Base-by-base conservation (phyloP, 2,329 filamentous ascomycete genomes). In the Ploettnerulaceae sp. region DNA sequence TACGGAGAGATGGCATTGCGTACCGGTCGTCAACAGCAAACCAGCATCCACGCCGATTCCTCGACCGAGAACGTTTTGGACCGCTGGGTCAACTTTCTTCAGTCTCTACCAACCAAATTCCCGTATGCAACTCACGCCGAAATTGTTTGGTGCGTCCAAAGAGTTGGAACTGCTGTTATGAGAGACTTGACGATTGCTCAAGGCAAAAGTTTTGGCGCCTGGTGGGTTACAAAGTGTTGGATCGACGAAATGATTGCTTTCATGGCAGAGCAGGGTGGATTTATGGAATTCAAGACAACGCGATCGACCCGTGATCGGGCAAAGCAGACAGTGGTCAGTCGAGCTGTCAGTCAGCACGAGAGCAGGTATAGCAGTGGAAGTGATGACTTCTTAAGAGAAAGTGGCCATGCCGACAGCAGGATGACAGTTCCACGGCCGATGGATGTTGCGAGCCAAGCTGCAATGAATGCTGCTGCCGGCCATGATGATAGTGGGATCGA, bases 181-280 rank as follows among this genome's bases (percentile, higher is more conserved):
- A 77, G 88, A 45, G 89, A 94, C 58, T 77, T 94, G 47, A 93
- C 87, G 0, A 81, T 93, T 40, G 75, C 80, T 31, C 82, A 86
- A 54, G 86, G 84, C 14, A 81, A 83, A 61, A 90, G 85, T 61
- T 94, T 91, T 61, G 84, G 86, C n/a, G 83, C 86, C 5, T 94
- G 89, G 89, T 93, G 87, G 87, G 86, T 96, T 48, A 89, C 89
- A 3, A 95, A 96, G 65, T 90, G 91, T 48, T 97, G 91, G 75
- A 79, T 96, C 42, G 90, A 96, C 61, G 91, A 97, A 69, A 94
- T 95, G 87, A 81, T 89, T 39, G 76, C 85, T 47, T 96, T 94
- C 76, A 73, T 95, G 56, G 89, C 88, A 0, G 89, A 94, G 60
- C 83, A 90, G 58, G 91, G 90, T 40, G 91, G 91, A 0, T 96